These are phyloP conservation scores for Thermomucor indicae-seudaticae DNA, from an alignment of 371 early-diverging fungal genomes.

Conservation along the genomic window DNA sequence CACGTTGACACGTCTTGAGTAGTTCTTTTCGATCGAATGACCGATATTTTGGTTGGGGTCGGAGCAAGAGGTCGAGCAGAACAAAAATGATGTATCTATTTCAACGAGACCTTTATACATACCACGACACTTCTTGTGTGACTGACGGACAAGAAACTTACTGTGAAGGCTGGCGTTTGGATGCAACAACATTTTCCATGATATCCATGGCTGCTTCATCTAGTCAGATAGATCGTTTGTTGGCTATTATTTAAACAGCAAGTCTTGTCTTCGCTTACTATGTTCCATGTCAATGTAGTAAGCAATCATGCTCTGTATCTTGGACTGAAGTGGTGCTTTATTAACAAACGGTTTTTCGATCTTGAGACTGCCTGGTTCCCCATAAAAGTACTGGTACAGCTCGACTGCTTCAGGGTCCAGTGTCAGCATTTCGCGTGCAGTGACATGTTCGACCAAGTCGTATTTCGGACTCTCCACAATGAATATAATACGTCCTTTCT, in stretches of 20 bases:
- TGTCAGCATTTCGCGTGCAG: slow-evolving; percentile 1
- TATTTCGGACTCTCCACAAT: too few relatives aligned
- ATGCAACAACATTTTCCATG: slow-evolving; percentile 1
- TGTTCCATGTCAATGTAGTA: slow-evolving; percentile 10
- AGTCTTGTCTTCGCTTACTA: slow-evolving; percentile 3
- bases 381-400: slow-evolving; percentile 13
- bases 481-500: too few relatives aligned
- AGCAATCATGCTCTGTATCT: slow-evolving; percentile 9
- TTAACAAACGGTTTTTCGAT: neutral
- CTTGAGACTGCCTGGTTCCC: neutral
- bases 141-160: neutral
- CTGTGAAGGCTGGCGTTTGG: slow-evolving; percentile 10
- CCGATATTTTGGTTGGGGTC: neutral
- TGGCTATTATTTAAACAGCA: neutral
- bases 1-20: slow-evolving; percentile 1
- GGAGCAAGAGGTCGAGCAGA: slow-evolving; percentile 9
- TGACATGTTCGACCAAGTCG: neutral
- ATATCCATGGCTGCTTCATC: slow-evolving; percentile 19
- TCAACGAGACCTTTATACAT: too few relatives aligned
- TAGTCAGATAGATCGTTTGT: neutral
- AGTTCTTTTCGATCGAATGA: neutral
- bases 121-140: neutral
- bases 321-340: slow-evolving; percentile 1
- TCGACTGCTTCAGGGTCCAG: slow-evolving; percentile 10
- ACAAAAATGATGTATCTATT: slow-evolving; percentile 1